A percentile compares a stretch with the other conserved stretches of the same genome.
These are phyloP conservation scores for Podospora appendiculata DNA, from an alignment of 495 filamentous ascomycete species.

Conservation along the genomic window DNA sequence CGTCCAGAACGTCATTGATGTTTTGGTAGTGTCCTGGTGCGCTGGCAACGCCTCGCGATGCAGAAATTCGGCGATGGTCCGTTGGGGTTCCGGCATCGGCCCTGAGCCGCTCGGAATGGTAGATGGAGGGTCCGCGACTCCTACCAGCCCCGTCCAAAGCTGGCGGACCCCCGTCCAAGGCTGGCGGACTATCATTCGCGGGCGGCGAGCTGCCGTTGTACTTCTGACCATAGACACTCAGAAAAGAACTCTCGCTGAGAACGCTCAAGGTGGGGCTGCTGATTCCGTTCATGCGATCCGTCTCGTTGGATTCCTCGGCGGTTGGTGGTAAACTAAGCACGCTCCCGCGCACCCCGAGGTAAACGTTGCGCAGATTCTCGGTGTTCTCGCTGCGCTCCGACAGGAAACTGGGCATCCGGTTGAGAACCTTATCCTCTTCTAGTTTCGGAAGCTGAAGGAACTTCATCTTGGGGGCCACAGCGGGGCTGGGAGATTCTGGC, in stretches of 20 bases:
- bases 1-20: conserved; percentile 31
- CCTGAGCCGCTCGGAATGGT: no score
- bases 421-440: conserved; percentile 21
- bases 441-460: conserved; percentile 8
- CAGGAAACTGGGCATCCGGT: conserved; percentile 60
- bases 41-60: conserved; percentile 9
- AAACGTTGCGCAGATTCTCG: conserved; percentile 57
- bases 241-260: conserved; percentile 72
- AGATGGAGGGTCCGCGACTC: no score
- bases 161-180: conserved; percentile 12
- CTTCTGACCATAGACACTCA: conserved; percentile 55
- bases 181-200: conserved; percentile 14
- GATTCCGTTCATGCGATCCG: conserved; percentile 25
- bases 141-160: conserved; percentile 5
- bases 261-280: conserved; percentile 64
- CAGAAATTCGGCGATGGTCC: conserved; percentile 7
- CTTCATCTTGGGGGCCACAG: conserved; percentile 12
- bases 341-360: conserved; percentile 43
- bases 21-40: conserved; percentile 28
- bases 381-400: conserved; percentile 54
- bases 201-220: conserved; percentile 13
- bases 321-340: conserved; percentile 30
- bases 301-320: conserved; percentile 27
- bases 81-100: conserved; percentile 5
- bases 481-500: conserved; percentile 7